These are phyloP conservation scores for Mycena epipterygia DNA, from an alignment of 768 basidiomycete genomes.

Conservation along the genomic window DNA sequence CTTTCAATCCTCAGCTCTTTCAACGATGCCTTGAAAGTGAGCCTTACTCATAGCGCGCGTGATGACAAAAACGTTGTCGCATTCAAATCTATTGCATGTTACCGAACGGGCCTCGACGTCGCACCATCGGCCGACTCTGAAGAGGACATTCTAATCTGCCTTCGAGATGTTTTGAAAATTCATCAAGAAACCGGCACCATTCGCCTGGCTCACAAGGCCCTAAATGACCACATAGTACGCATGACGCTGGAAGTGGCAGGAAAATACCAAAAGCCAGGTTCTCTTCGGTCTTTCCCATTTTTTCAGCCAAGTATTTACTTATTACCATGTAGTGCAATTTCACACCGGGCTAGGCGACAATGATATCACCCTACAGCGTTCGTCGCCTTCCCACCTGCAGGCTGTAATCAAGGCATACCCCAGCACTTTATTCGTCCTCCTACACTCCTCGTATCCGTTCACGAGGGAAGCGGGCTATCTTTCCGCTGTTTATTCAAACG, in stretches of 20 bases:
- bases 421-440: conserved; percentile 71
- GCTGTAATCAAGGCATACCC: conserved; percentile 76
- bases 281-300: conserved; percentile 26
- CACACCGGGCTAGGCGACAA: conserved; percentile 87
- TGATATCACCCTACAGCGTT: conserved; percentile 69
- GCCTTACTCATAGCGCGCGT: conserved; percentile 53
- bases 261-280: conserved; percentile 71
- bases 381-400: conserved; percentile 79
- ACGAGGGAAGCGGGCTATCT: conserved; percentile 86
- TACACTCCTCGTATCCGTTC: conserved; percentile 86
- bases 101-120: conserved; percentile 81
- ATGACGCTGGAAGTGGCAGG: conserved; percentile 67
- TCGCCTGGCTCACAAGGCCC: conserved; percentile 69
- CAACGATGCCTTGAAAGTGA: conserved; percentile 48
- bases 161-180: conserved; percentile 49
- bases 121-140: conserved; percentile 42
- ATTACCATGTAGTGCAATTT: conserved; percentile 75
- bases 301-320: conserved; percentile 6
- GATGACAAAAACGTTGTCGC: conserved; percentile 69
- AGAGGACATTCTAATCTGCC: conserved; percentile 43
- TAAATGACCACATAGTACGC: conserved; percentile 79
- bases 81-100: conserved; percentile 85
- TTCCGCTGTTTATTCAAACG: conserved; percentile 77
- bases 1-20: conserved; percentile 48
- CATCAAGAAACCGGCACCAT: conserved; percentile 55